phyloP scores from a whole-genome alignment of 441 rosid species.

The Populus hybrid region DNA sequence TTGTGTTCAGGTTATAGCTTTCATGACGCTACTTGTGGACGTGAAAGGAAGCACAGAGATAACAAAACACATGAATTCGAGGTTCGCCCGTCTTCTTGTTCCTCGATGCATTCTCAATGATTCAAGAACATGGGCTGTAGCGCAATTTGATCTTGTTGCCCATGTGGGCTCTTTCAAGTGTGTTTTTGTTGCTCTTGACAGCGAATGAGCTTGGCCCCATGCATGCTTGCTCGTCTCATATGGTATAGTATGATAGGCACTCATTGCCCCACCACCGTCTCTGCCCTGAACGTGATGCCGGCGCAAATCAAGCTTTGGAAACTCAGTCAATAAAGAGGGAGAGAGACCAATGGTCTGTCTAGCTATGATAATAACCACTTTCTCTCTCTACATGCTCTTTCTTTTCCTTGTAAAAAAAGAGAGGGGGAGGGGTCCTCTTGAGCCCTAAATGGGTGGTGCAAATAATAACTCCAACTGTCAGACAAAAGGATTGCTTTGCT shows the following conservation, averaged over 20 bases:
- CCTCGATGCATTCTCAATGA: too few species aligned
- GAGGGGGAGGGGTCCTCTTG: conserved; percentile 36
- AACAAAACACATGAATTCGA: too few species aligned
- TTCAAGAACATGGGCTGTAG: not conserved
- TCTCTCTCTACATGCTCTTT: conserved; percentile 15
- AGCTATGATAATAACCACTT: not conserved
- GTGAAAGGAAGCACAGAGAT: too few species aligned
- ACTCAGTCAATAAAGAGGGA: conserved; percentile 24
- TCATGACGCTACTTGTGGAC: too few species aligned
- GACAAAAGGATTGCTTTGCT: conserved; percentile 12
- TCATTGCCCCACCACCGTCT: conserved; percentile 15
- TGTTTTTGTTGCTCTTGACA: conserved; percentile 14
- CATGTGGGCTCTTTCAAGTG: conserved; percentile 18
- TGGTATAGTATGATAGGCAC: not conserved
- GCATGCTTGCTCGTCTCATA: not conserved
- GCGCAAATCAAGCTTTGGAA: conserved; percentile 34
- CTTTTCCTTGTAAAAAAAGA: not conserved
- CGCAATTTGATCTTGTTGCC: conserved; percentile 2
- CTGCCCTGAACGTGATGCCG: conserved; percentile 10
- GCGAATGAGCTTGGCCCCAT: not conserved
- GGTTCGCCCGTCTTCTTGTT: too few species aligned
- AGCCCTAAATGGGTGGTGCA: conserved; percentile 30
- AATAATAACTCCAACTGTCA: conserved; percentile 38
- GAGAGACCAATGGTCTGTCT: not conserved
- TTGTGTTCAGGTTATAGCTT: too few species aligned